A percentile compares a stretch with the other conserved stretches of the same genome.
phyloP scores from a whole-genome alignment of 352 stramenopile genomes.

The Globisporangium recalcitrans region DNA sequence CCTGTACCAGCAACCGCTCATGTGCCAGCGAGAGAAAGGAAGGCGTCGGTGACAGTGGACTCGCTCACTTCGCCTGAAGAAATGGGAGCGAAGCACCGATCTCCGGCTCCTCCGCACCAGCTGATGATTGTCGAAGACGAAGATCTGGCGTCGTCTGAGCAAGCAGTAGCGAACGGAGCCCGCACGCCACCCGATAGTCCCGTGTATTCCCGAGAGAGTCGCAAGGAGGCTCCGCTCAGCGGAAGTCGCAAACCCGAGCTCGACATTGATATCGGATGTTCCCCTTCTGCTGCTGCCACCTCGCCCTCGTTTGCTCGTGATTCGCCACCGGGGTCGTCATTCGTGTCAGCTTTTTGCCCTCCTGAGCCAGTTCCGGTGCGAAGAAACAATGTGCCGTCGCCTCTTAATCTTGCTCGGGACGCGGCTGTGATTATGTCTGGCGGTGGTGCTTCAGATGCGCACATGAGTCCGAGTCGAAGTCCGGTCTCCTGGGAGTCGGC shows the following conservation, averaged over 20 bases:
- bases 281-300: not conserved
- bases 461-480: not conserved
- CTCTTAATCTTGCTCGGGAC: slow-evolving; percentile 11
- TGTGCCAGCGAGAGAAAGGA: slow-evolving; percentile 16
- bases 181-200: slow-evolving; percentile 15
- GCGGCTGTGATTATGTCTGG: slow-evolving; percentile 16
- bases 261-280: slow-evolving; percentile 12
- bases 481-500: not conserved
- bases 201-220: slow-evolving; percentile 7
- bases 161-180: not conserved
- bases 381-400: not conserved
- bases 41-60: slow-evolving; percentile 33
- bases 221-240: not conserved
- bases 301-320: slow-evolving; percentile 2
- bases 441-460: not conserved
- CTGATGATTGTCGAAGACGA: slow-evolving; percentile 12
- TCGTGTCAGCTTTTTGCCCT: not conserved
- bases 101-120: slow-evolving; percentile 10
- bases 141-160: not conserved
- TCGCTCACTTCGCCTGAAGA: slow-evolving; percentile 14
- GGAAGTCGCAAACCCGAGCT: slow-evolving; percentile 4
- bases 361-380: not conserved
- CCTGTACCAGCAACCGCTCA: not conserved
- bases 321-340: not conserved
- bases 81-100: not conserved